Evolutionary conservation across 31 red algal species (phyloP).

Genomic region (Bonnemaisonia californica): DNA sequence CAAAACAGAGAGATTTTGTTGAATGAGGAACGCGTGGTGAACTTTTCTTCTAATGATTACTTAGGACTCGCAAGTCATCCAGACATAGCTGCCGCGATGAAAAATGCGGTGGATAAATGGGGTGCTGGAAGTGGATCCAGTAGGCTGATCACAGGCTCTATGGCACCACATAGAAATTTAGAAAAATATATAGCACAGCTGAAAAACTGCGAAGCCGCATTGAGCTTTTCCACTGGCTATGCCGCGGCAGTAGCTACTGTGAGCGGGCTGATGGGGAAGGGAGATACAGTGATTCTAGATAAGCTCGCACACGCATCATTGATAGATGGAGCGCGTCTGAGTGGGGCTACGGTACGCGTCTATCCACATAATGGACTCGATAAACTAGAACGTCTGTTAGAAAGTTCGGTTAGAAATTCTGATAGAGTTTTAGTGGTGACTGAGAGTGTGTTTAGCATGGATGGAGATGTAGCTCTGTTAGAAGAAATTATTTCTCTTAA

Average conservation of each 20-base stretch:
- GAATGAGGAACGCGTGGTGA: constrained; percentile 13
- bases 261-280: constrained; percentile 43
- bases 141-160: background rate
- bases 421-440: constrained; percentile 35
- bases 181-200: constrained; percentile 15
- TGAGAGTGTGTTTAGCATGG: constrained; percentile 69
- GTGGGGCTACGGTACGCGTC: constrained; percentile 55
- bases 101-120: background rate
- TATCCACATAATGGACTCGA: constrained; percentile 66
- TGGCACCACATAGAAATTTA: background rate
- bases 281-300: constrained; percentile 57
- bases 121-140: background rate
- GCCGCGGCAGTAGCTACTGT: constrained; percentile 52
- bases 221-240: constrained; percentile 64
- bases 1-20: background rate
- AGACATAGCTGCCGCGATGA: constrained; percentile 3
- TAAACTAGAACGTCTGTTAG: constrained; percentile 38
- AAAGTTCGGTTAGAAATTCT: constrained; percentile 23
- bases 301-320: constrained; percentile 73
- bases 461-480: constrained; percentile 57
- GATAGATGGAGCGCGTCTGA: constrained; percentile 62
- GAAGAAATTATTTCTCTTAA: constrained; percentile 47
- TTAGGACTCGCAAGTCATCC: constrained; percentile 43
- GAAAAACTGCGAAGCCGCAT: constrained; percentile 22
- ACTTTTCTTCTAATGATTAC: constrained; percentile 72